These are phyloP conservation scores for Suhomyces sp. DNA, from an alignment of 805 yeast genomes.

Conservation along the genomic window DNA sequence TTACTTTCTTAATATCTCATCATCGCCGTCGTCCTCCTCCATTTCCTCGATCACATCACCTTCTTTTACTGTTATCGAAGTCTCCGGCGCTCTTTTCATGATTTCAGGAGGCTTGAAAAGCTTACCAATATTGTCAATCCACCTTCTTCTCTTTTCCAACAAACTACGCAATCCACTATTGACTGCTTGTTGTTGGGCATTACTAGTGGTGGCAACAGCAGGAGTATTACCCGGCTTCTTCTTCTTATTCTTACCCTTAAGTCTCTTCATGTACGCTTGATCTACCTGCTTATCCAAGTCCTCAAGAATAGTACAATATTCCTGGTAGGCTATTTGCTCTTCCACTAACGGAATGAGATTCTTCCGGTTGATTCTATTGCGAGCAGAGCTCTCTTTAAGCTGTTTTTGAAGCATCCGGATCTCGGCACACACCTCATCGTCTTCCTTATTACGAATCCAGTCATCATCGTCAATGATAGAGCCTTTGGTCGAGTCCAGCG, in stretches of 20 bases:
- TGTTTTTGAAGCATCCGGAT: constrained; percentile 69
- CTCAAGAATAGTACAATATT: constrained; percentile 82
- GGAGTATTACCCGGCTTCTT: constrained; percentile 42
- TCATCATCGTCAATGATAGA: constrained; percentile 52
- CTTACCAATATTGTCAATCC: constrained; percentile 90
- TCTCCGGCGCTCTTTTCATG: constrained; percentile 74
- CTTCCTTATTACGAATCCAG: constrained; percentile 82
- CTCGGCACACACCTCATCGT: constrained; percentile 90
- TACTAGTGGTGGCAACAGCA: constrained; percentile 13
- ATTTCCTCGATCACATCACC: constrained; percentile 31
- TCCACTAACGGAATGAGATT: constrained; percentile 69
- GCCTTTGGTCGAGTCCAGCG: constrained; percentile 12
- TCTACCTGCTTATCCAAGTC: constrained; percentile 96
- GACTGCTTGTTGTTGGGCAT: constrained; percentile 62
- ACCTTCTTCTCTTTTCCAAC: constrained; percentile 79
- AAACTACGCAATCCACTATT: constrained; percentile 75
- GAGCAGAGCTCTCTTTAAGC: constrained; percentile 54
- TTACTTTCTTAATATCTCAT: constrained; percentile 5
- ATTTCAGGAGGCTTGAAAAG: constrained; percentile 63
- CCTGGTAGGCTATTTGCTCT: constrained; percentile 93
- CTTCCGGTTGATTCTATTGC: constrained; percentile 67
- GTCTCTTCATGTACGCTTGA: constrained; percentile 82
- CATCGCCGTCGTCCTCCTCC: constrained; percentile 28
- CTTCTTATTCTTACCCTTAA: constrained; percentile 67
- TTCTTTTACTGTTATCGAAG: constrained; percentile 49